Base-by-base conservation (phyloP, 306 rosid genomes). In the Fragaria vesca region DNA sequence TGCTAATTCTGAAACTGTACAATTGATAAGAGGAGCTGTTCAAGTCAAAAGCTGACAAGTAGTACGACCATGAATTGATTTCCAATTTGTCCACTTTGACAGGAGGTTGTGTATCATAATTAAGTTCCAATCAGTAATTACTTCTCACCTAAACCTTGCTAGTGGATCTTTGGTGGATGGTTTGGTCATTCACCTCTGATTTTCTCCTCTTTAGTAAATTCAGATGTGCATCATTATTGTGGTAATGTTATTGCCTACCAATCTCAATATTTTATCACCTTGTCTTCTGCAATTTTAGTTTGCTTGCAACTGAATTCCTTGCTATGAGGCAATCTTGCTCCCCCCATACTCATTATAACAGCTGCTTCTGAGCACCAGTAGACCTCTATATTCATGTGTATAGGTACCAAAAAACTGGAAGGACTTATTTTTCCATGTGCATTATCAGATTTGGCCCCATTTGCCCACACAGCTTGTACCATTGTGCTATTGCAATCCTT, bases 291-390 rank as follows among this genome's bases (percentile, higher is more conserved):
- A 21, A 28, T 50, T 81, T 68, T 58, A 42, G 42, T 40, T 52
- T 26, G 47, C 48, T 69, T 40, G 40, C 15, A 55, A 58, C 55
- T 58, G 76, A 45, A 74, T 54, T 58, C 71, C 60, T 75, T 79
- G 84, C 77, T 78, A 63, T 65, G 30, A 74, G 73, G 76, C 84
- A 82, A 80, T 79, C 82, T 80, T 85, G 84, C 52, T 48, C 76
- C 66, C 80, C 10, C 69, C 50, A 18, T 40, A 36, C 67, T 66
- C 47, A 69, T 45, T 76, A 46, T 60, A 68, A 60, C 77, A 46
- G 42, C 43, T 30, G 68, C 68, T 32, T 5, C 42, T 63, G 67
- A 24, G 5, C 70, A 55, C 67, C 63, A 57, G 45, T 73, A 15
- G 63, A 20, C 69, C 34, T 76, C 57, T 76, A 52, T 40, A 66